Conservation (phyloP, 371 early-diverging fungal species). For the Rhizopus arrhizus region DNA sequence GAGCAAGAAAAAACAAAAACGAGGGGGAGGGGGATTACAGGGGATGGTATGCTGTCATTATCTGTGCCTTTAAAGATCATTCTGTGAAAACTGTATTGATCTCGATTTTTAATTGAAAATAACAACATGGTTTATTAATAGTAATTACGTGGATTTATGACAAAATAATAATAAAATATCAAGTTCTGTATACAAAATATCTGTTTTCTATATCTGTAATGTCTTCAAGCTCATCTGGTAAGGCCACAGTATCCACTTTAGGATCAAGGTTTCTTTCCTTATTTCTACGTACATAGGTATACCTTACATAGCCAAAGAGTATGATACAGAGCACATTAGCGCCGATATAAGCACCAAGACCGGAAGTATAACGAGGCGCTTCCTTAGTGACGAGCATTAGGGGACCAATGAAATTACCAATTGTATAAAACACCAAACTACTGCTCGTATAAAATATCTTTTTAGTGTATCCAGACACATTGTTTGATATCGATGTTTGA, state of each 20-base stretch:
- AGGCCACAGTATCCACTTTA: constrained; percentile 4
- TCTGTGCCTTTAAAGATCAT: too few species aligned
- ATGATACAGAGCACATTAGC: constrained; percentile 28
- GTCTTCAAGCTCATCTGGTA: constrained; percentile 22
- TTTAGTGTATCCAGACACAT: constrained; percentile 34
- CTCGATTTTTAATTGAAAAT: neutral
- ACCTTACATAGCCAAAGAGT: constrained; percentile 26
- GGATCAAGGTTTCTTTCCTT: constrained; percentile 14
- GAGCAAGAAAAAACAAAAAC: too few species aligned
- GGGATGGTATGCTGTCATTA: too few species aligned
- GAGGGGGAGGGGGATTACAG: too few species aligned
- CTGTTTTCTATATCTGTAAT: constrained; percentile 23
- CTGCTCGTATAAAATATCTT: constrained; percentile 26
- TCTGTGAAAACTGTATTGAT: too few species aligned
- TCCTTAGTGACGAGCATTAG: constrained; percentile 19
- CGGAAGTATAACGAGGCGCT: constrained; percentile 34
- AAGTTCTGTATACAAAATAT: constrained; percentile 24
- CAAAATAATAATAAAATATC: neutral
- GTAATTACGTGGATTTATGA: neutral
- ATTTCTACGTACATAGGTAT: constrained; percentile 14
- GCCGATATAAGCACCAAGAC: constrained; percentile 35
- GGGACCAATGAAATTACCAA: constrained; percentile 29
- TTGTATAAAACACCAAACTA: constrained; percentile 23
- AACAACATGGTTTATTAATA: too few species aligned
- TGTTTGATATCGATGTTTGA: constrained; percentile 18